Conservation (phyloP, 805 yeast genomes). For the Candida sakaeoensis region DNA sequence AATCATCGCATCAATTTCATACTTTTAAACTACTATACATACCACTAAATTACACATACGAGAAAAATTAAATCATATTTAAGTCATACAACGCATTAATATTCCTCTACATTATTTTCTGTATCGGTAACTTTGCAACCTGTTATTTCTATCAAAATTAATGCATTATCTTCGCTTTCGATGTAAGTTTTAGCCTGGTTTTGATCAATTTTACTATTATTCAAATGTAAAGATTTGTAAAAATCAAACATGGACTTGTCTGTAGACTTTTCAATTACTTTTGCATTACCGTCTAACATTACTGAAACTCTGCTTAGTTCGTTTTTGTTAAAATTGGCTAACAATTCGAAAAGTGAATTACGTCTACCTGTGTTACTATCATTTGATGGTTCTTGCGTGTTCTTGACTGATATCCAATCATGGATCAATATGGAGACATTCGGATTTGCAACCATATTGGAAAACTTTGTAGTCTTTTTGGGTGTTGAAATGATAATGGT, state of each 20-base stretch:
- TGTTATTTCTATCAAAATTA: slow-evolving; percentile 61
- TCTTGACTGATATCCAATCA: slow-evolving; percentile 77
- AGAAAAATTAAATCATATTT: no score
- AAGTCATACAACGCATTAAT: no score
- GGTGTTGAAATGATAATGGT: slow-evolving; percentile 71
- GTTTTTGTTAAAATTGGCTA: slow-evolving; percentile 73
- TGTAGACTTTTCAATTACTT: slow-evolving; percentile 38
- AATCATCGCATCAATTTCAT: no score
- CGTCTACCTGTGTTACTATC: slow-evolving; percentile 17
- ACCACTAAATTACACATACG: no score
- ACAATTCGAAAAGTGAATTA: slow-evolving; percentile 43
- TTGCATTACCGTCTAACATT: slow-evolving; percentile 72
- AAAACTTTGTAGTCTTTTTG: slow-evolving; percentile 66
- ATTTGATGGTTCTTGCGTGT: slow-evolving; percentile 16
- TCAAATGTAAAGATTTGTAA: slow-evolving; percentile 59
- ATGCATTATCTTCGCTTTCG: slow-evolving; percentile 56
- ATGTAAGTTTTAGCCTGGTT: slow-evolving; percentile 52
- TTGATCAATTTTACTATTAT: slow-evolving; percentile 65
- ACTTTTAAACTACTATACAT: not conserved
- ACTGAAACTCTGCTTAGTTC: slow-evolving; percentile 80
- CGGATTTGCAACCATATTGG: slow-evolving; percentile 67
- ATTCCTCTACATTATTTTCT: slow-evolving; percentile 52
- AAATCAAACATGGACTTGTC: slow-evolving; percentile 48
- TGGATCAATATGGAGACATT: slow-evolving; percentile 81
- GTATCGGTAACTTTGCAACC: slow-evolving; percentile 78